These are phyloP conservation scores for Ormosia emarginata DNA, from an alignment of 306 rosid species.

Conservation along the genomic window DNA sequence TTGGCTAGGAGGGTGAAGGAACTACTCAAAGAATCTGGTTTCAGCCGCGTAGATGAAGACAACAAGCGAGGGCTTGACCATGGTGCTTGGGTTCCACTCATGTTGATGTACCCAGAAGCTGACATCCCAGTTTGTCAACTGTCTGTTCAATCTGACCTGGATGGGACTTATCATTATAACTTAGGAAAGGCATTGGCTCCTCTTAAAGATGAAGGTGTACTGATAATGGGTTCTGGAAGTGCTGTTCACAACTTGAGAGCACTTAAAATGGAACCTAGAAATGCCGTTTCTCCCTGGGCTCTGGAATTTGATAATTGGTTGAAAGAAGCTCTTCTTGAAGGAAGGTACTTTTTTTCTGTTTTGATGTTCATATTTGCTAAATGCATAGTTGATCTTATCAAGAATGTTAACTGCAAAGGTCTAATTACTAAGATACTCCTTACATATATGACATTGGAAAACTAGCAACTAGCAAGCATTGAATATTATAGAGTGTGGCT, in stretches of 20 bases:
- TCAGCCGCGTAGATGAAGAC: constrained; percentile 55
- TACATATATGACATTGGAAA: neutral
- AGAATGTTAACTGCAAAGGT: neutral
- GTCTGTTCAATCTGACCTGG: constrained; percentile 53
- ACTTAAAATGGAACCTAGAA: neutral
- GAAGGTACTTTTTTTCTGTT: constrained; percentile 47
- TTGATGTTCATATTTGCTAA: constrained; percentile 2
- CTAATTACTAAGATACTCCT: neutral
- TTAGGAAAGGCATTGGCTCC: constrained; percentile 75
- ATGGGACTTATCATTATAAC: constrained; percentile 63
- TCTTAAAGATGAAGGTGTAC: constrained; percentile 72
- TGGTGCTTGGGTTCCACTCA: constrained; percentile 87
- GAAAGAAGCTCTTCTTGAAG: constrained; percentile 54
- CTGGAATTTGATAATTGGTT: constrained; percentile 81
- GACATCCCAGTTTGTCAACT: constrained; percentile 82
- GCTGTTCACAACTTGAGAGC: constrained; percentile 73
- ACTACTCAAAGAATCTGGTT: constrained; percentile 43
- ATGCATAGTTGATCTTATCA: neutral
- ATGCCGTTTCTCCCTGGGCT: constrained; percentile 51
- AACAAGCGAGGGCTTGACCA: constrained; percentile 76
- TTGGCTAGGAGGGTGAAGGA: constrained; percentile 71
- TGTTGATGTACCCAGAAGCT: constrained; percentile 84
- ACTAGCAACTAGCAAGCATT: neutral
- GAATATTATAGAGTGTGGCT: neutral
- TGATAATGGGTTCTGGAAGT: constrained; percentile 76